Percentiles rank a stretch among this genome's conserved stretches.
These are phyloP conservation scores for Paraconiothyrium sp. DNA, from an alignment of 2,329 filamentous ascomycete genomes.

Conservation along the genomic window DNA sequence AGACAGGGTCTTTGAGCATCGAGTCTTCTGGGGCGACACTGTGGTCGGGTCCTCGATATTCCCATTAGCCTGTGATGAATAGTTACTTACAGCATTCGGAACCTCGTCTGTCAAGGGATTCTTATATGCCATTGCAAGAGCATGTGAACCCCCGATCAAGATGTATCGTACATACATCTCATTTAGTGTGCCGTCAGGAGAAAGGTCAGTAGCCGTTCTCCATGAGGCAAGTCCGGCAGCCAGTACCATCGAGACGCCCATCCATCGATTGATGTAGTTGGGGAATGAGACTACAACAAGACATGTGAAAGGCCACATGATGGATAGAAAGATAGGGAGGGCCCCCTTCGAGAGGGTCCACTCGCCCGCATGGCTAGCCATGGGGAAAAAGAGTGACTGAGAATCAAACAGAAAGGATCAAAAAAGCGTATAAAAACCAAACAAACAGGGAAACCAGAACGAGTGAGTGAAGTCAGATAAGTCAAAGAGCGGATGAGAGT, in stretches of 20 bases:
- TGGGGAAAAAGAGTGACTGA: not conserved
- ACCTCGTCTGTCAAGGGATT: conserved; percentile 1
- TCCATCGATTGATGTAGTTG: conserved; percentile 10
- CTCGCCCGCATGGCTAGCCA: not conserved
- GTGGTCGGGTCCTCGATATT: not conserved
- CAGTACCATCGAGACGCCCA: conserved; percentile 7
- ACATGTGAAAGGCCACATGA: conserved; percentile 9
- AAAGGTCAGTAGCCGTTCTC: conserved; percentile 8
- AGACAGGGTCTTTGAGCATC: not conserved
- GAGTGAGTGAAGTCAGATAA: too few relatives aligned
- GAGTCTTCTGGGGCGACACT: not conserved
- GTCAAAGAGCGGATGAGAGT: too few relatives aligned
- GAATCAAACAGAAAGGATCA: not conserved
- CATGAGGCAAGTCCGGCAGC: conserved; percentile 4
- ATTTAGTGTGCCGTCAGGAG: conserved; percentile 10
- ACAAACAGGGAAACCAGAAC: too few relatives aligned
- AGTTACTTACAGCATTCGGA: conserved; percentile 6
- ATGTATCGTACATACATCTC: conserved; percentile 15
- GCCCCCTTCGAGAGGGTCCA: conserved; percentile 8
- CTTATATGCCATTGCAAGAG: conserved; percentile 11
- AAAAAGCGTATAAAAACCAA: not conserved
- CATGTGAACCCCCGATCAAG: conserved; percentile 8
- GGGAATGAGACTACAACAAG: conserved; percentile 10
- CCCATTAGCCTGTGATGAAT: not conserved
- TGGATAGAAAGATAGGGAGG: conserved; percentile 4